A percentile compares a stretch with the other conserved stretches of the same genome.
These are phyloP conservation scores for Boehmeria nivea DNA, from an alignment of 306 rosid genomes.

Conservation along the genomic window DNA sequence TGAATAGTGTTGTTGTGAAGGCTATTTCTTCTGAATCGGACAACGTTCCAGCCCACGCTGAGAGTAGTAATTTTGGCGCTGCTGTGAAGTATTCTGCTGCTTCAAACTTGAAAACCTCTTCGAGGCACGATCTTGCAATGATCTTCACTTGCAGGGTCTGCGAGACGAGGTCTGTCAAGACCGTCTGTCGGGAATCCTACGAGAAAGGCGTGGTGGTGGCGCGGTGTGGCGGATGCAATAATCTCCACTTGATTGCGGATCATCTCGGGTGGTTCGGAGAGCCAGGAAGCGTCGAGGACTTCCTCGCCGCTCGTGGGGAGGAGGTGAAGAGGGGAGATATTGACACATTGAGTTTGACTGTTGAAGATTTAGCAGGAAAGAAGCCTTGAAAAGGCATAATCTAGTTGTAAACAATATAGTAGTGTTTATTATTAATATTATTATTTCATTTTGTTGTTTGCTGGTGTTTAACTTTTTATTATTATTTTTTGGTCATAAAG, in stretches of 20 bases:
- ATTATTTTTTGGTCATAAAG: no score
- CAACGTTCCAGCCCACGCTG: constrained; percentile 21
- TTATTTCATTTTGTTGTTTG: no score
- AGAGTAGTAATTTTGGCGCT: constrained; percentile 12
- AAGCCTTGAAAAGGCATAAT: constrained; percentile 21
- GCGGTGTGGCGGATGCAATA: constrained; percentile 76
- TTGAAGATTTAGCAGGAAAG: constrained; percentile 71
- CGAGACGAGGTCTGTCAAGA: constrained; percentile 82
- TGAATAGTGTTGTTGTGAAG: constrained; percentile 21
- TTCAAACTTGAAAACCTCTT: constrained; percentile 53
- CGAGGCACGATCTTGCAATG: constrained; percentile 95
- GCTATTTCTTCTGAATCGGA: constrained; percentile 12
- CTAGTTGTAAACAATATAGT: background rate
- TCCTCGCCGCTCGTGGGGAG: constrained; percentile 78
- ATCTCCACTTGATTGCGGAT: constrained; percentile 79
- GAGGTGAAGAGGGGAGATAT: constrained; percentile 58
- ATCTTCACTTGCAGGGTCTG: constrained; percentile 90
- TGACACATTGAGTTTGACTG: constrained; percentile 68
- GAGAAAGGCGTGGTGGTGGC: constrained; percentile 89
- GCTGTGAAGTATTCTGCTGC: constrained; percentile 35
- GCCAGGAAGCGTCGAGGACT: constrained; percentile 69
- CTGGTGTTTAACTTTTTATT: no score
- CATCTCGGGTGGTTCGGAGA: constrained; percentile 86
- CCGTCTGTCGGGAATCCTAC: constrained; percentile 62
- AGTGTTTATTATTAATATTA: background rate